Conservation (phyloP, 169 alveolate genomes). For the Plasmodium ovale region DNA sequence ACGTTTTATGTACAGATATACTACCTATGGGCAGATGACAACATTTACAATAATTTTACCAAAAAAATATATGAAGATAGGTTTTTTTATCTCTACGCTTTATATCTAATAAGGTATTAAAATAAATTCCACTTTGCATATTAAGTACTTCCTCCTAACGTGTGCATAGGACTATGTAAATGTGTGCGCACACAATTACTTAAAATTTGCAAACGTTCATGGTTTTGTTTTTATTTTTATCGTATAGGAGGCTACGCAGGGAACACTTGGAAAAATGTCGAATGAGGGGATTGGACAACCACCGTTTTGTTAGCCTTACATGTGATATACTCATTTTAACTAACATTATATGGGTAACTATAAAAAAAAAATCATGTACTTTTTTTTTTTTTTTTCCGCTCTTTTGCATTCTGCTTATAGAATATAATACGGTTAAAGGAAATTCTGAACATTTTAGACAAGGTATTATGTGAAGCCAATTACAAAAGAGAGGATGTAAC, state of each 20-base stretch:
- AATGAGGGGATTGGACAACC: conserved; percentile 61
- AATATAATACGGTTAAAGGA: conserved; percentile 52
- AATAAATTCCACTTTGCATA: background rate
- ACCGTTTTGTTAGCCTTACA: conserved; percentile 55
- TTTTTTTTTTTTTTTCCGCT: background rate
- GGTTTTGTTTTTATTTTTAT: background rate
- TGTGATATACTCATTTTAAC: background rate
- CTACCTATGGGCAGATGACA: conserved; percentile 67
- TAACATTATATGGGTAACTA: background rate
- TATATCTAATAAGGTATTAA: conserved; percentile 61
- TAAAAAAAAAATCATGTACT: background rate
- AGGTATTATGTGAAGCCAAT: background rate
- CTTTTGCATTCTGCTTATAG: conserved; percentile 3
- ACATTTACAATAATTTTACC: conserved; percentile 66
- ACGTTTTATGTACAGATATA: conserved; percentile 29
- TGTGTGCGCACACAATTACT: background rate
- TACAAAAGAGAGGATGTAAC: background rate
- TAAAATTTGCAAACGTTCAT: background rate
- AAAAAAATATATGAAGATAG: conserved; percentile 42
- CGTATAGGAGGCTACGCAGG: conserved; percentile 21
- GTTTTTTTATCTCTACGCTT: conserved; percentile 49
- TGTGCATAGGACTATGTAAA: background rate
- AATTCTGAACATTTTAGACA: conserved; percentile 51
- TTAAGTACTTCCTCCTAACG: background rate
- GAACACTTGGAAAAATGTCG: conserved; percentile 57